Base-by-base conservation (phyloP, 371 early-diverging fungal species). In the Massospora cicadina region DNA sequence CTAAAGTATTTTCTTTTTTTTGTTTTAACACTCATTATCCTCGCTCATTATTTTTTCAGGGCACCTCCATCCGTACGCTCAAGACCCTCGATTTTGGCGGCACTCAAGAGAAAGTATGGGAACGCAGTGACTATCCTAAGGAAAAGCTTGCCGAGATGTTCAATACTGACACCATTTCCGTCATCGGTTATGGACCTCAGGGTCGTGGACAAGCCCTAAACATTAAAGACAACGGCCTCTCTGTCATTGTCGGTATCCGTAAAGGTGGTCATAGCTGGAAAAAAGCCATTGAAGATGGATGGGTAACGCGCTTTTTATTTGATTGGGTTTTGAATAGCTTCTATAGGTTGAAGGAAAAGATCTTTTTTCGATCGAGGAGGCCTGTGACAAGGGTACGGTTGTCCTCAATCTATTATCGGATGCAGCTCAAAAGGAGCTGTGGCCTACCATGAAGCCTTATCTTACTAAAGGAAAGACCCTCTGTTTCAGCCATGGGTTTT, bases 401-500 rank as follows among this genome's bases (percentile, higher is more conserved):
- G 82, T 97, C 77, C 85, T 93, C 87, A 90, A 94, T 87, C 78
- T 97, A 67, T 83, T 97, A 31, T 93, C 94, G 10, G 97, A 97
- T 77, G 97, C 97, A 58, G 92, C 87, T 62, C 97, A 97, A 76
- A 90, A 82, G 77, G 87, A 87, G 65, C 81, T 86, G 70, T 97
- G 97, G 97, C 81, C 86, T 71, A 73, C 83, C 68, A 80, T 97
- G 79, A 85, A 87, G 79, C 87, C 88, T 63, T 81, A 84, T 72
- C 72, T 97, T 65, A 93, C 93, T 70, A 89, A 90, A 69, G 97
- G 94, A 72, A 97, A 97, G 86, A 95, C 95, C 29, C 87, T 97
- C 64, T 94, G 92, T 82, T 97, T 97, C 78, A 90, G 91, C 65
- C 95, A 97, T 80, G 97, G 97, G 68, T 97, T 97, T 79, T 87